These are phyloP conservation scores for Cornus suecica DNA, from an alignment of 148 eudicot species.

Conservation along the genomic window DNA sequence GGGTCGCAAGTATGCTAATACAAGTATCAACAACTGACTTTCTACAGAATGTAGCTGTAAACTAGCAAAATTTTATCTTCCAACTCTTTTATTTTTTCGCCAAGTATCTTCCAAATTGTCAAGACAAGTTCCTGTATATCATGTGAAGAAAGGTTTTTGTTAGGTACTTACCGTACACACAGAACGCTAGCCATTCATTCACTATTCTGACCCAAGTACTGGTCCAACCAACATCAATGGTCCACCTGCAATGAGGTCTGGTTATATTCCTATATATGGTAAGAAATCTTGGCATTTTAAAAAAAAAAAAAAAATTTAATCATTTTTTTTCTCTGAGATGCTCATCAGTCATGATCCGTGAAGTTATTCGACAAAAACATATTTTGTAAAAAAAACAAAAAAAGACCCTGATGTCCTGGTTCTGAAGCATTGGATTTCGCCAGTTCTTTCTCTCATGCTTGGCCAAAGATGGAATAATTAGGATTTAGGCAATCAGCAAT, in stretches of 20 bases:
- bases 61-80: no score
- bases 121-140: neutral
- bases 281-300: neutral
- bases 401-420: no score
- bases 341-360: neutral
- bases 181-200: conserved; percentile 79
- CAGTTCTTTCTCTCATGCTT: neutral
- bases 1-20: no score
- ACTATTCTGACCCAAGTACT: conserved; percentile 91
- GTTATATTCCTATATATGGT: neutral
- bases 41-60: no score
- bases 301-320: no score
- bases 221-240: conserved; percentile 94
- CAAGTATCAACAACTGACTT: neutral
- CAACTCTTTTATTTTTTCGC: no score
- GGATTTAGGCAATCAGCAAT: neutral
- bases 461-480: neutral
- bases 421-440: no score
- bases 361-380: neutral
- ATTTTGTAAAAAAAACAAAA: neutral
- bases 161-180: conserved; percentile 67
- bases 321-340: neutral
- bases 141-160: neutral
- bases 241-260: conserved; percentile 53
- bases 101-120: neutral